Conservation (phyloP, 164 flowering plant species). For the Macadamia integrifolia region DNA sequence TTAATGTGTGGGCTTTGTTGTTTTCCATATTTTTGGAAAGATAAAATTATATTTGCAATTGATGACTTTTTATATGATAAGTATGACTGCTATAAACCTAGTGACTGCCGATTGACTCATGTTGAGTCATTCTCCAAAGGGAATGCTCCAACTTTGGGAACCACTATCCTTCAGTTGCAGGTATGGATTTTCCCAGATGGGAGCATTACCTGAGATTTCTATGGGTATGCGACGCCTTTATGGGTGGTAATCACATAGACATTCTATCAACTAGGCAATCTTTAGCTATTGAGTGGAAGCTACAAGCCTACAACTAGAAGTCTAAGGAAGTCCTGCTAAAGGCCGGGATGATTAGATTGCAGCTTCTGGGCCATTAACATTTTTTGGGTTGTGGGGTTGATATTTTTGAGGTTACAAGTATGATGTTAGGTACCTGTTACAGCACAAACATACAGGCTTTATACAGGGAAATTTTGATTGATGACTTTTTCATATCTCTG, state of each 20-base stretch:
- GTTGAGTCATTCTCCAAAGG: background rate
- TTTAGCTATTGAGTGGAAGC: background rate
- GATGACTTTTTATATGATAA: too few species aligned
- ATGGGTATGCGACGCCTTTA: background rate
- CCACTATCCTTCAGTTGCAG: too few species aligned
- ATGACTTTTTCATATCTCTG: slow-evolving; percentile 14
- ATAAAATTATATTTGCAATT: too few species aligned
- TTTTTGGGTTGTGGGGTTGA: background rate
- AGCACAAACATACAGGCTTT: background rate
- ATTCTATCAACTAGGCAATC: too few species aligned
- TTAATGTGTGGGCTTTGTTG: background rate
- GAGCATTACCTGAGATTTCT: too few species aligned
- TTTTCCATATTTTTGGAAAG: background rate
- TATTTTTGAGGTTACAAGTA: background rate
- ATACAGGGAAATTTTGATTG: slow-evolving; percentile 1
- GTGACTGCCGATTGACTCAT: background rate
- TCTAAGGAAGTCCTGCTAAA: background rate
- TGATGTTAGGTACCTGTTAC: background rate
- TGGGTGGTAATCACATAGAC: too few species aligned
- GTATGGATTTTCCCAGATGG: too few species aligned
- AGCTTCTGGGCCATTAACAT: background rate
- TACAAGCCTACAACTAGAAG: background rate
- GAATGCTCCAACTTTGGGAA: too few species aligned
- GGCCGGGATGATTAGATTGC: background rate
- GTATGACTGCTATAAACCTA: too few species aligned